Base-by-base conservation (phyloP, 2,329 filamentous ascomycete genomes). In the Stagonosporopsis rhizophila region DNA sequence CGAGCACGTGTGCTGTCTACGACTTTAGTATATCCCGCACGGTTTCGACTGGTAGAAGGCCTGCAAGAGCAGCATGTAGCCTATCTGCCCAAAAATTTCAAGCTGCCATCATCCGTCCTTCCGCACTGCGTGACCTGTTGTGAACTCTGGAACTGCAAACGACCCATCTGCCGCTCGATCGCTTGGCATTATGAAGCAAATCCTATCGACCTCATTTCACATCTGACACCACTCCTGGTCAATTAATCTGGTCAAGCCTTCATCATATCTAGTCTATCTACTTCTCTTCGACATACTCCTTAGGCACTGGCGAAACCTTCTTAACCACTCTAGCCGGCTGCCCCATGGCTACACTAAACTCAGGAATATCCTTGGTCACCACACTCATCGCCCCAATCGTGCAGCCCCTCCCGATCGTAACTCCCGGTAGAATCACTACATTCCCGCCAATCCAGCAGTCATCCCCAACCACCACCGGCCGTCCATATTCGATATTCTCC, bases 371-470 rank as follows among this genome's bases (percentile, higher is more conserved):
- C 77, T 89, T 95, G 2, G 90, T 95, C 22, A 96, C 91, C 4
- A 96, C 90, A 71, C 88, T 91, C 1, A 89, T 91, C 1, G 92
- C 92, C 1, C 91, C 92, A 58, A 96, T 82, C 0, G 88, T 90
- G 4, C 80, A 82, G 0, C 92, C 91, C 51, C 83, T 81, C 0
- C 92, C 92, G 61, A 96, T 89, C 1, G 84, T 93, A 22, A 96
- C 87, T 0, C 92, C 92, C 0, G 90, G 87, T 39, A 93, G 78
- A 17, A 96, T 84, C 1, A 77, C 73, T 2, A 75, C 79, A 58
- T 79, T 77, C 0, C 80, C 81, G 0, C 81, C 80, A 56, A 83
- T 78, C 80, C 81, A 75, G 52, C 71, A 75, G 46, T 73, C 70
- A 53, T 71, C 64, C 0, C 81, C 81, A 47, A 85, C 80, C 7